Conservation (phyloP, 805 yeast species). For the Pichia californica region DNA sequence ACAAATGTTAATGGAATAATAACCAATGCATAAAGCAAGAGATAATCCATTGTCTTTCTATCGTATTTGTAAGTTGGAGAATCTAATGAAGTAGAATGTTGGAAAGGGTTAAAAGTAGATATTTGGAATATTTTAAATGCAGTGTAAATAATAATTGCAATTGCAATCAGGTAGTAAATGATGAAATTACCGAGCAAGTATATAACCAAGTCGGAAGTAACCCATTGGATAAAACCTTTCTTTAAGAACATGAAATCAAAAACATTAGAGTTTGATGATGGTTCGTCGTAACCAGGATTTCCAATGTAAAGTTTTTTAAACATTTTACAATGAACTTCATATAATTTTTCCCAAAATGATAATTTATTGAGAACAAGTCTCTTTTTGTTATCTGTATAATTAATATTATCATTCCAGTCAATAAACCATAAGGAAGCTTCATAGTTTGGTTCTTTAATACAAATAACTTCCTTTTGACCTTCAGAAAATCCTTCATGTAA, state of each 20-base stretch:
- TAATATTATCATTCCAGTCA: conserved; percentile 59
- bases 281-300: not conserved
- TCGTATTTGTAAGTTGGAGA: conserved; percentile 17
- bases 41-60: conserved; percentile 28
- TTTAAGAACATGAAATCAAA: conserved; percentile 53
- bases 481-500: conserved; percentile 53
- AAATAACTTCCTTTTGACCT: conserved; percentile 91
- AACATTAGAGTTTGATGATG: not conserved
- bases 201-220: conserved; percentile 32
- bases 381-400: conserved; percentile 30
- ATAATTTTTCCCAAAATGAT: conserved; percentile 43
- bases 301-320: conserved; percentile 31
- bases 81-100: not conserved
- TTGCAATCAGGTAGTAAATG: conserved; percentile 43
- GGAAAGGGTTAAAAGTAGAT: conserved; percentile 19
- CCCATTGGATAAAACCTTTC: conserved; percentile 57
- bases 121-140: conserved; percentile 12
- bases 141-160: conserved; percentile 25
- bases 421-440: conserved; percentile 69
- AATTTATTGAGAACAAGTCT: conserved; percentile 27
- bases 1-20: conserved; percentile 47
- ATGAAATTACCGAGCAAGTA: conserved; percentile 62
- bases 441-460: conserved; percentile 66
- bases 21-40: conserved; percentile 54
- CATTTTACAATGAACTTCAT: conserved; percentile 54